phyloP scores from a whole-genome alignment of 495 filamentous ascomycete species.

The Penicillium psychrofluorescens region DNA sequence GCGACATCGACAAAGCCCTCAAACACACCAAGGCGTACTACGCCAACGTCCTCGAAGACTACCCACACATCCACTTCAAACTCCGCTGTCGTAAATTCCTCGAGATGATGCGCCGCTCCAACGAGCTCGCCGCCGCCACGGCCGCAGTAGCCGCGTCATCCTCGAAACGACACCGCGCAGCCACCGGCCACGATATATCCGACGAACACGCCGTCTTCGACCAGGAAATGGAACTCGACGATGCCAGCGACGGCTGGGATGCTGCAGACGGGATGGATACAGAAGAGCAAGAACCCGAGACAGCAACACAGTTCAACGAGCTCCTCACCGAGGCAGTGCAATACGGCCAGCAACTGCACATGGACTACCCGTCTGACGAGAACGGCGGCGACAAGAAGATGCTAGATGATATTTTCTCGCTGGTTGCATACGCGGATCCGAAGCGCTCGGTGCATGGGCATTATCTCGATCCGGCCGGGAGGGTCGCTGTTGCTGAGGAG shows the following conservation, averaged over 20 bases:
- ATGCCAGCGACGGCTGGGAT: conserved; percentile 39
- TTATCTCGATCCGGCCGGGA: conserved; percentile 66
- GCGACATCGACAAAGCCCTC: conserved; percentile 86
- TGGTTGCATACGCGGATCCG: conserved; percentile 82
- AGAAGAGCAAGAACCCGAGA: conserved; percentile 39
- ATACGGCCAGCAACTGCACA: conserved; percentile 73
- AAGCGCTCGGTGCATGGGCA: conserved; percentile 65
- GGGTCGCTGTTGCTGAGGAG: conserved; percentile 83
- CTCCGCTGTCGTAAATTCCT: conserved; percentile 88
- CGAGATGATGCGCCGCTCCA: conserved; percentile 84
- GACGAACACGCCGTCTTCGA: conserved; percentile 48
- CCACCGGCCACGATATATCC: conserved; percentile 23
- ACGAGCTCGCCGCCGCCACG: conserved; percentile 46
- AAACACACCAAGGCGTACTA: conserved; percentile 75
- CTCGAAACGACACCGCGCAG: conserved; percentile 22
- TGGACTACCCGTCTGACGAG: conserved; percentile 65
- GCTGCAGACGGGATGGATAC: conserved; percentile 46
- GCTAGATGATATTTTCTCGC: conserved; percentile 77
- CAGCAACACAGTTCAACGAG: conserved; percentile 36
- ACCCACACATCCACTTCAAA: conserved; percentile 84
- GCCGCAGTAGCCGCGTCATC: conserved; percentile 14
- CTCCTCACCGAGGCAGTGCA: conserved; percentile 62
- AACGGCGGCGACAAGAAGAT: conserved; percentile 62
- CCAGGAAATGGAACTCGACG: conserved; percentile 80
- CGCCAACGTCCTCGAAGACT: conserved; percentile 71